These are phyloP conservation scores for Colletotrichum sp. DNA, from an alignment of 2,329 filamentous ascomycete genomes.

Conservation along the genomic window DNA sequence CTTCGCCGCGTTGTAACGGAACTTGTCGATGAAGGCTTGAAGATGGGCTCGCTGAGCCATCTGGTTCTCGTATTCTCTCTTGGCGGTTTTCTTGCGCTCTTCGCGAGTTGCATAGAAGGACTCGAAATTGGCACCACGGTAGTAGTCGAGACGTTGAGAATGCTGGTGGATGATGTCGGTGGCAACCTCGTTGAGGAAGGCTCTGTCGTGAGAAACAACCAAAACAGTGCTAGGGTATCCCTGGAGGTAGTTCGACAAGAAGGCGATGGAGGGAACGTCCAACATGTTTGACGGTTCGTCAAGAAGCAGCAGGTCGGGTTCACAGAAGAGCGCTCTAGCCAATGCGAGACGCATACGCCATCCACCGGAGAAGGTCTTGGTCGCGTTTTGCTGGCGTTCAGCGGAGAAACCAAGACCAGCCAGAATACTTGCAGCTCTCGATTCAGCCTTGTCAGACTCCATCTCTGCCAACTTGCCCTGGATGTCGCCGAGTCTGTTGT, in stretches of 20 bases:
- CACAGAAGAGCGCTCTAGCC: conserved; percentile 94
- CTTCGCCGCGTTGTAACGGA: conserved; percentile 98
- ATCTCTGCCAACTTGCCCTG: conserved; percentile 94
- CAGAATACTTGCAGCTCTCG: conserved; percentile 92
- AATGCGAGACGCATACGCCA: conserved; percentile 98
- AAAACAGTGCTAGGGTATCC: conserved; percentile 92
- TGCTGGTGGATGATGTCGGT: conserved; percentile 99
- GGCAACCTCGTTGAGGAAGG: conserved; percentile 98
- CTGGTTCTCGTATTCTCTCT: conserved; percentile 98
- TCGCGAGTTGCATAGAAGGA: conserved; percentile 97
- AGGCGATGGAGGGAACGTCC: conserved; percentile 99
- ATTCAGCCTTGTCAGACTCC: conserved; percentile 98
- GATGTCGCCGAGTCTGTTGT: conserved; percentile 89
- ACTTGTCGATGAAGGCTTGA: conserved; percentile 99
- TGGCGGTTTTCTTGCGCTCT: conserved; percentile 94
- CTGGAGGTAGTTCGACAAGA: conserved; percentile 95
- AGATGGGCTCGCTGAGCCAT: conserved; percentile 93
- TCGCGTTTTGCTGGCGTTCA: conserved; percentile 90
- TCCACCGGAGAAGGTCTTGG: conserved; percentile 98
- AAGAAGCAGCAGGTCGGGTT: conserved; percentile 92
- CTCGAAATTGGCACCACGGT: conserved; percentile 96
- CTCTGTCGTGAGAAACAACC: conserved; percentile 98
- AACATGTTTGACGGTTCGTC: conserved; percentile 99
- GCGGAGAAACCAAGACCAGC: conserved; percentile 96
- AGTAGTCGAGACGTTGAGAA: conserved; percentile 96